phyloP scores from a whole-genome alignment of 768 basidiomycete species.

The Lyophyllum semitale region DNA sequence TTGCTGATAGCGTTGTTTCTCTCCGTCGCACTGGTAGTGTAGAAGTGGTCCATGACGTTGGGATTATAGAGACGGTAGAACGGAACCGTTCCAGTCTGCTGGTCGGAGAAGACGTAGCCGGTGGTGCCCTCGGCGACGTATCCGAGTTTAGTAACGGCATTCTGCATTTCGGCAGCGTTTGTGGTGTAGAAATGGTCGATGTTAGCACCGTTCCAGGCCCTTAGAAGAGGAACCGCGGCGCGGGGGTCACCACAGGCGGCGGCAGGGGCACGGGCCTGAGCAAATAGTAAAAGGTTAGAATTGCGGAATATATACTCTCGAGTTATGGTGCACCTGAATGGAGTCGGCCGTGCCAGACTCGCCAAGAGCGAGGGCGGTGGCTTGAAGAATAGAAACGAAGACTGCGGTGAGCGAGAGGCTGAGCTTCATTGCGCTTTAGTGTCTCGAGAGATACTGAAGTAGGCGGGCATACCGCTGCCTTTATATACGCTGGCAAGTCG shows the following conservation, averaged over 20 bases:
- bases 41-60: constrained; percentile 17
- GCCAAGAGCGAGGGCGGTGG: background rate
- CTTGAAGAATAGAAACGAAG: background rate
- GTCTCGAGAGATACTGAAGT: background rate
- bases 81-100: constrained; percentile 12
- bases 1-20: constrained; percentile 7
- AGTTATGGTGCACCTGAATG: background rate
- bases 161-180: constrained; percentile 2
- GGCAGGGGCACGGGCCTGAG: background rate
- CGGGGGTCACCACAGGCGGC: constrained; percentile 1
- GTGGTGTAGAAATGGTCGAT: constrained; percentile 14
- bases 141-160: background rate
- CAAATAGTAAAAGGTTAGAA: background rate
- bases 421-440: background rate
- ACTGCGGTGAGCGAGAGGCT: background rate
- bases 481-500: no score
- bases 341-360: background rate
- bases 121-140: constrained; percentile 14
- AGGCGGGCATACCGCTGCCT: no score
- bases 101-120: constrained; percentile 10
- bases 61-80: constrained; percentile 23
- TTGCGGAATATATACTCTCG: background rate
- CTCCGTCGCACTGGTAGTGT: constrained; percentile 18
- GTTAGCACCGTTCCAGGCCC: background rate
- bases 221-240: constrained; percentile 5